Percentiles rank a stretch among this genome's conserved stretches.
phyloP scores from a whole-genome alignment of 2,329 filamentous ascomycete genomes.

The Aspergillus sp. region DNA sequence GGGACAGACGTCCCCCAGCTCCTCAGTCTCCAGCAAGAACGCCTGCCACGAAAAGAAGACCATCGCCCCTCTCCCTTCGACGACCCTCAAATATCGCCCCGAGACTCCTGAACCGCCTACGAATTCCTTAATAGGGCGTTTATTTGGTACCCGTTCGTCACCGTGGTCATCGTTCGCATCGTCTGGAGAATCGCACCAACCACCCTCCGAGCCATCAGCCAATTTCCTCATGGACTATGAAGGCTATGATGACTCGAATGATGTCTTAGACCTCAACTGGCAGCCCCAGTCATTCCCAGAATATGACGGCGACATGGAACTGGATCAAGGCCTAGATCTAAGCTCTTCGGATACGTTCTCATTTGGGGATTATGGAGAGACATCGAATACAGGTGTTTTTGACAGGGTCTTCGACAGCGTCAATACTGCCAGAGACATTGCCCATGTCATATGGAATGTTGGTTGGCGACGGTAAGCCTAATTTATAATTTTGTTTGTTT shows the following conservation, averaged over 20 bases:
- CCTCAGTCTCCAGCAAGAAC: conserved; percentile 50
- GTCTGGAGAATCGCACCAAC: conserved; percentile 73
- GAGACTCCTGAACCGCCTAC: conserved; percentile 59
- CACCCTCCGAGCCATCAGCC: conserved; percentile 53
- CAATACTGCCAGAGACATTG: conserved; percentile 57
- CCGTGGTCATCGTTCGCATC: conserved; percentile 58
- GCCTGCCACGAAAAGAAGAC: conserved; percentile 64
- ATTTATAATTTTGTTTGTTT: not conserved
- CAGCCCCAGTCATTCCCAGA: conserved; percentile 24
- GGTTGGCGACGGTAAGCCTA: conserved; percentile 48
- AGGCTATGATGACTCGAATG: conserved; percentile 46
- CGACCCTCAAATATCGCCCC: conserved; percentile 74
- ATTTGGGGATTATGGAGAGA: conserved; percentile 70
- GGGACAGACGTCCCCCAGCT: conserved; percentile 52
- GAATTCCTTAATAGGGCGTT: conserved; percentile 23
- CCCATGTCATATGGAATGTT: conserved; percentile 60
- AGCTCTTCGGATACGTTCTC: conserved; percentile 87
- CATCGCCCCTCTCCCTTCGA: conserved; percentile 80
- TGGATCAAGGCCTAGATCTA: conserved; percentile 57
- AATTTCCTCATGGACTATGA: conserved; percentile 55
- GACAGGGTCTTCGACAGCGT: conserved; percentile 73
- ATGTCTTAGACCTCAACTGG: conserved; percentile 37
- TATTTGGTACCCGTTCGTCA: conserved; percentile 37
- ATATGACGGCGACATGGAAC: conserved; percentile 45
- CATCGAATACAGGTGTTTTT: conserved; percentile 57